These are phyloP conservation scores for Yamadazyma olivae DNA, from an alignment of 805 yeast species.

Conservation along the genomic window DNA sequence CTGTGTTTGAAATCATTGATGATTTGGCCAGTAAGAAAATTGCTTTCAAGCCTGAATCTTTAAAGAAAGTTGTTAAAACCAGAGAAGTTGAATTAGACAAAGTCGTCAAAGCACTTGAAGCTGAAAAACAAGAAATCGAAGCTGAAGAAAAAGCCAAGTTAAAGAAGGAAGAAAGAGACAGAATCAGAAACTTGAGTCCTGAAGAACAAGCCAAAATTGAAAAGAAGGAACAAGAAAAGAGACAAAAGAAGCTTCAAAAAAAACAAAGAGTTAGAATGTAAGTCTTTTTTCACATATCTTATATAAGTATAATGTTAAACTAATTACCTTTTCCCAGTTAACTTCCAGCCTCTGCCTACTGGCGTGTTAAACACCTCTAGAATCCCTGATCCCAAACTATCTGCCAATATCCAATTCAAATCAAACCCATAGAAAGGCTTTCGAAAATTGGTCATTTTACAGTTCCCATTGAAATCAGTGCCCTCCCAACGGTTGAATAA, in stretches of 20 bases:
- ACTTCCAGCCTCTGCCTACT: constrained; percentile 56
- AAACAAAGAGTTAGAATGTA: constrained; percentile 50
- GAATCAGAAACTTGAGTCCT: constrained; percentile 54
- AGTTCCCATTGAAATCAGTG: constrained; percentile 17
- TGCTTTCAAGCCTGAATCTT: constrained; percentile 69
- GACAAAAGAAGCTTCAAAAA: constrained; percentile 68
- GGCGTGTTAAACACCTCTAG: constrained; percentile 53
- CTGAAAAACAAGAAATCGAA: constrained; percentile 60
- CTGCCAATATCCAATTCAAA: constrained; percentile 48
- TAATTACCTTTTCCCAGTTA: constrained; percentile 44
- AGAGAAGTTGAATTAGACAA: constrained; percentile 74
- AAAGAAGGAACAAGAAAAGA: constrained; percentile 76
- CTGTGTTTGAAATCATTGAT: constrained; percentile 61
- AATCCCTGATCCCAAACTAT: constrained; percentile 49
- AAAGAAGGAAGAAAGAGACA: constrained; percentile 61
- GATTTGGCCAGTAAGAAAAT: constrained; percentile 45
- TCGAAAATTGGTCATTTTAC: constrained; percentile 37
- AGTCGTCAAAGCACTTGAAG: constrained; percentile 67
- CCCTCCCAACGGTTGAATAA: constrained; percentile 47
- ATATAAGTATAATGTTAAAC: not conserved
- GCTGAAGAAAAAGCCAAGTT: constrained; percentile 71
- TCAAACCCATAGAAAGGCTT: constrained; percentile 51
- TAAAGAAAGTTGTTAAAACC: constrained; percentile 70
- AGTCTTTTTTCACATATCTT: constrained; percentile 1
- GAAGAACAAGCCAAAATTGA: constrained; percentile 79